phyloP scores from a whole-genome alignment of 2,329 filamentous ascomycete species.

The Furcasterigmium sp. region DNA sequence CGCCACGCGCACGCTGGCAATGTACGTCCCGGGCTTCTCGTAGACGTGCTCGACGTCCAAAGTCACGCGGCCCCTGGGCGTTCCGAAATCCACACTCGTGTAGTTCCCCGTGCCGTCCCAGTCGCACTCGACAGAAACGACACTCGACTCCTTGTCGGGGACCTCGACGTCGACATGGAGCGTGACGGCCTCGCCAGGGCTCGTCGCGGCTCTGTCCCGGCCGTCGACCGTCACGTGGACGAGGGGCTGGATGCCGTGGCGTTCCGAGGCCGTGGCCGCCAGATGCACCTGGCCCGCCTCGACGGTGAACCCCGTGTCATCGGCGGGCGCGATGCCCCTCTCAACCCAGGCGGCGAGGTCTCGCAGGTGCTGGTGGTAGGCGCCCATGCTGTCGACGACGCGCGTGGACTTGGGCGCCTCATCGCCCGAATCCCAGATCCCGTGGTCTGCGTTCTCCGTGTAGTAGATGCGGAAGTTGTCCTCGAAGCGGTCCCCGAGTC shows the following conservation, averaged over 20 bases:
- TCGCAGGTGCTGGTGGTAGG: conserved; percentile 11
- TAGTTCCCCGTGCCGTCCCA: not conserved
- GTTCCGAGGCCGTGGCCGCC: conserved; percentile 1
- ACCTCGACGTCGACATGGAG: conserved; percentile 3
- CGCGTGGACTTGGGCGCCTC: not conserved
- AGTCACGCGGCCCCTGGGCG: not conserved
- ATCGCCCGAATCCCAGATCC: not conserved
- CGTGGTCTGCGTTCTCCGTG: conserved; percentile 14
- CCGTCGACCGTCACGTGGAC: conserved; percentile 3
- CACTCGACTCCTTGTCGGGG: conserved; percentile 6
- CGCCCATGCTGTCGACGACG: conserved; percentile 7
- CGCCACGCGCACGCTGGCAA: not conserved
- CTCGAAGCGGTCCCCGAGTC: conserved; percentile 6
- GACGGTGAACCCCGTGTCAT: conserved; percentile 6
- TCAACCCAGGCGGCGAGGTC: conserved; percentile 15
- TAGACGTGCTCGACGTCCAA: not conserved
- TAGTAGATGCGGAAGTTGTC: conserved; percentile 15
- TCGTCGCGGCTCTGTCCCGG: not conserved
- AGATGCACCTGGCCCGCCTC: not conserved
- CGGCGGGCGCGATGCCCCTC: conserved; percentile 5
- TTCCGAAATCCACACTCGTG: not conserved
- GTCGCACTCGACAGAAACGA: conserved; percentile 14
- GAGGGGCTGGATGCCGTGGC: conserved; percentile 14
- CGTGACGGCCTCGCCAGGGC: conserved; percentile 1
- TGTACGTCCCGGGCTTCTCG: not conserved